These are phyloP conservation scores for Leccinum colubrinum DNA, from an alignment of 1,284 basidiomycete genomes.

Conservation along the genomic window DNA sequence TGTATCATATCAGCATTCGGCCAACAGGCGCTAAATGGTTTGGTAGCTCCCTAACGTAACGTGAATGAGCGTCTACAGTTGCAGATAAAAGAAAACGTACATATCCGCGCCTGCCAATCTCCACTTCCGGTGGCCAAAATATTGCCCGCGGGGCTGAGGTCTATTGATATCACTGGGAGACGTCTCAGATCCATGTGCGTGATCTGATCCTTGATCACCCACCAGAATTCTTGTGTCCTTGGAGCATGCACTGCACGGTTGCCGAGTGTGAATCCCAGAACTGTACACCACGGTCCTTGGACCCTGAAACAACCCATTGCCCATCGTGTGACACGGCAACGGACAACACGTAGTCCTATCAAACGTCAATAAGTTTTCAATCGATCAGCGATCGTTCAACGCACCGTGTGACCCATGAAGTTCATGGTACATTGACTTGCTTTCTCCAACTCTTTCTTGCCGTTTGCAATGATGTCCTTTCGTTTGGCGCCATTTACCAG, in stretches of 20 bases:
- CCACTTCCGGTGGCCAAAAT: conserved; percentile 86
- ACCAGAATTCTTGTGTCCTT: conserved; percentile 89
- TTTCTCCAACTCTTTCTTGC: conserved; percentile 34
- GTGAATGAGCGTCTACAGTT: conserved; percentile 4
- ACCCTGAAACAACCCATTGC: conserved; percentile 87
- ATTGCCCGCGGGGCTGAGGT: conserved; percentile 72
- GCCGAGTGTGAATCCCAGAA: conserved; percentile 84
- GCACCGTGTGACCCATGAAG: conserved; percentile 82
- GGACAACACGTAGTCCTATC: conserved; percentile 74
- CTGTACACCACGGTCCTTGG: conserved; percentile 87
- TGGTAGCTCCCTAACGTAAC: conserved; percentile 29
- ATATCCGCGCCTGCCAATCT: conserved; percentile 82
- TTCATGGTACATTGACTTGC: conserved; percentile 66
- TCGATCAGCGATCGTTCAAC: conserved; percentile 18
- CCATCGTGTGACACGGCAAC: conserved; percentile 85
- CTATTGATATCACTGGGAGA: conserved; percentile 45
- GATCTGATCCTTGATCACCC: conserved; percentile 6
- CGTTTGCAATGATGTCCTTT: conserved; percentile 41
- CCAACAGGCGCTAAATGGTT: conserved; percentile 21
- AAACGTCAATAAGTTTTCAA: conserved; percentile 5
- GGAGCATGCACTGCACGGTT: conserved; percentile 79
- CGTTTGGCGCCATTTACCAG: conserved; percentile 39
- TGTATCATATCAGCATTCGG: conserved; percentile 12
- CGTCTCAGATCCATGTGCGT: conserved; percentile 15
- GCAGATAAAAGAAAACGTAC: conserved; percentile 40